phyloP scores from a whole-genome alignment of 139 green algal species.

The Volvox reticuliferus region DNA sequence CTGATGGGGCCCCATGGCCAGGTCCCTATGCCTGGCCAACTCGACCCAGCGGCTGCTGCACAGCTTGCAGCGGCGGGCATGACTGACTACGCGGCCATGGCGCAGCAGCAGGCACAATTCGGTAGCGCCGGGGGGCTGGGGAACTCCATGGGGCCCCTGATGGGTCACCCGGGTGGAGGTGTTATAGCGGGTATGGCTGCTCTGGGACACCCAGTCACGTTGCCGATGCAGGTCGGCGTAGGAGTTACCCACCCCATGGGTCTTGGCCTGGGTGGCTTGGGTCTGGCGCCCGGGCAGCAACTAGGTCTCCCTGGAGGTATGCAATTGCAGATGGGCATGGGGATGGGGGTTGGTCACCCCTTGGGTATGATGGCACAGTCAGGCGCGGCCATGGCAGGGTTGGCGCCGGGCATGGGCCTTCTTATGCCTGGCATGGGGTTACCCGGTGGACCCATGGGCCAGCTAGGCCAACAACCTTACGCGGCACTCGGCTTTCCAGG shows the following conservation, averaged over 20 bases:
- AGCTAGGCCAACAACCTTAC: not conserved
- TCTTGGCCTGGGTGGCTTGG: not conserved
- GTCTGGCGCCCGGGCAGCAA: not conserved
- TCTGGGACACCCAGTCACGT: not conserved
- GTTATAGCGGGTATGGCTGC: not conserved
- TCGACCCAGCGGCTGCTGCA: not conserved
- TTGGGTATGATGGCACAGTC: not conserved
- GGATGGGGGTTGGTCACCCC: not conserved
- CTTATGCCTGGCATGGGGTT: conserved; percentile 9
- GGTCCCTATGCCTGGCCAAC: not conserved
- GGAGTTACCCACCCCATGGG: not conserved
- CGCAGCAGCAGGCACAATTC: conserved; percentile 15
- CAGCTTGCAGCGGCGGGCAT: conserved; percentile 8
- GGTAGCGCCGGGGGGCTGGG: not conserved
- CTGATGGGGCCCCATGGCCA: not conserved
- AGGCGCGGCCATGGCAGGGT: not conserved
- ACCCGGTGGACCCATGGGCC: not conserved
- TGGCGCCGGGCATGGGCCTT: conserved; percentile 13
- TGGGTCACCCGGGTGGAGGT: conserved; percentile 11
- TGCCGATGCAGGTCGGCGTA: not conserved
- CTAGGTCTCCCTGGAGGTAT: not conserved
- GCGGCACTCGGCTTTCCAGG: not conserved
- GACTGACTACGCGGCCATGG: not conserved
- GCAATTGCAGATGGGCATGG: conserved; percentile 20
- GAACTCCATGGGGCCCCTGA: not conserved